phyloP scores from a whole-genome alignment of 164 flowering plant species.

The Hamamelis virginiana region DNA sequence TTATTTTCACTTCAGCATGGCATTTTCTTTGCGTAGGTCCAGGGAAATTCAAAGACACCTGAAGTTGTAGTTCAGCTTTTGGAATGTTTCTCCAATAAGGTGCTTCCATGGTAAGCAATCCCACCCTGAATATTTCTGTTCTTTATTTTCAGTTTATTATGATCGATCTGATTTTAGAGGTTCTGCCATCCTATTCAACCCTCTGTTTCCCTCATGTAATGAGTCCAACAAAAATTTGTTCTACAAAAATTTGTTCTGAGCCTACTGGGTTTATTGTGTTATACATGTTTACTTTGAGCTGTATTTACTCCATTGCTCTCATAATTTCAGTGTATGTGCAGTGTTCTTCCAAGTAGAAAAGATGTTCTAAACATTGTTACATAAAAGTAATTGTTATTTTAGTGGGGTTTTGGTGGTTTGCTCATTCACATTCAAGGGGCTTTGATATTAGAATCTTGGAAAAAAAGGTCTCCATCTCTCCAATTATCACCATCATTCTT shows the following conservation, averaged over 20 bases:
- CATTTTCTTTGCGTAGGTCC: slow-evolving; percentile 39
- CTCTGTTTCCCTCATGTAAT: background rate
- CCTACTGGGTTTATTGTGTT: background rate
- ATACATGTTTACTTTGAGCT: background rate
- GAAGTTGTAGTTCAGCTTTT: slow-evolving; percentile 43
- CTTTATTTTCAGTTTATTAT: background rate
- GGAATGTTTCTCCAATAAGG: slow-evolving; percentile 55
- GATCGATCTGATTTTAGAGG: background rate
- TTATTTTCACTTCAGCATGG: background rate
- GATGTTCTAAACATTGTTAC: too few relatives aligned
- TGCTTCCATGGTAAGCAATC: slow-evolving; percentile 70
- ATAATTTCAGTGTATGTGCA: too few relatives aligned
- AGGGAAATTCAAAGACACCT: slow-evolving; percentile 42
- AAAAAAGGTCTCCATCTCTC: too few relatives aligned
- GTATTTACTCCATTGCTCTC: background rate
- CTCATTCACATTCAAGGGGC: too few relatives aligned
- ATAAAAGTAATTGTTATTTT: too few relatives aligned
- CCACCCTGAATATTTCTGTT: background rate
- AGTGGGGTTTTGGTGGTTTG: too few relatives aligned
- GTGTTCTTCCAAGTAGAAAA: too few relatives aligned
- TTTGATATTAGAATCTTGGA: too few relatives aligned
- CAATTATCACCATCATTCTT: too few relatives aligned
- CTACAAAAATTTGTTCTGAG: background rate
- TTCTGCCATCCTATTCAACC: slow-evolving; percentile 1
- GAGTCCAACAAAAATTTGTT: too few relatives aligned